Evolutionary conservation across 352 stramenopile genomes (phyloP).

Genomic region (Thalassiosira livingstoniorum): DNA sequence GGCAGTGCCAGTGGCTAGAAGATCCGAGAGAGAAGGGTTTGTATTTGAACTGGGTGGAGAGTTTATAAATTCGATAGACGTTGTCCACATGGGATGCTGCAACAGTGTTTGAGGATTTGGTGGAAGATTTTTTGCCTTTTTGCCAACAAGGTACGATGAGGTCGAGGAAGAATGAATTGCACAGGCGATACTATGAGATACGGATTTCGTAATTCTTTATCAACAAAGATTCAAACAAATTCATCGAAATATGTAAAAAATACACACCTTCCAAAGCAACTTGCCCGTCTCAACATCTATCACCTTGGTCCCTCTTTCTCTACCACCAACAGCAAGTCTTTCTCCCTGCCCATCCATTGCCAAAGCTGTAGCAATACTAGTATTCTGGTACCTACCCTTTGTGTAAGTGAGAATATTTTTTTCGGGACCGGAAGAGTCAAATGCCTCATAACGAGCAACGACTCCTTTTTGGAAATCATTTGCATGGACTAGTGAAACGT

Average conservation of each 20-base stretch:
- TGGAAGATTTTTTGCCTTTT: constrained; percentile 79
- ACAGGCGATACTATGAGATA: too few species aligned
- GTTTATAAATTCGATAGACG: constrained; percentile 67
- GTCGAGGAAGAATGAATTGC: too few species aligned
- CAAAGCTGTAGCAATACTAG: constrained; percentile 63
- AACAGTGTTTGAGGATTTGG: constrained; percentile 83
- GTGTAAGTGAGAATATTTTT: constrained; percentile 64
- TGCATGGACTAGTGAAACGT: constrained; percentile 63
- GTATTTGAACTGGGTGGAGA: constrained; percentile 10
- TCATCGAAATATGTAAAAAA: too few species aligned
- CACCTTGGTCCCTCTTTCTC: constrained; percentile 69
- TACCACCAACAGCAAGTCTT: constrained; percentile 66
- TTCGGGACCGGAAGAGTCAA: constrained; percentile 5
- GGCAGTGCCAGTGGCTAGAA: constrained; percentile 75
- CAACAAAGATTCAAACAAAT: too few species aligned
- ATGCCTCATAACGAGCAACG: constrained; percentile 63
- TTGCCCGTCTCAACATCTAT: constrained; percentile 72
- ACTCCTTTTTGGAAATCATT: constrained; percentile 45
- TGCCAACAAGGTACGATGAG: background rate
- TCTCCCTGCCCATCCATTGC: constrained; percentile 46
- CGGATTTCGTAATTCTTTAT: too few species aligned
- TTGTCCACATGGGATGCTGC: constrained; percentile 79
- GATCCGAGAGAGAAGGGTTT: constrained; percentile 24
- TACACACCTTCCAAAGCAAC: constrained; percentile 67
- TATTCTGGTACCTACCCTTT: constrained; percentile 65